Conservation (phyloP, 1,139 yeast species). For the Suhomyces chickasaworum region DNA sequence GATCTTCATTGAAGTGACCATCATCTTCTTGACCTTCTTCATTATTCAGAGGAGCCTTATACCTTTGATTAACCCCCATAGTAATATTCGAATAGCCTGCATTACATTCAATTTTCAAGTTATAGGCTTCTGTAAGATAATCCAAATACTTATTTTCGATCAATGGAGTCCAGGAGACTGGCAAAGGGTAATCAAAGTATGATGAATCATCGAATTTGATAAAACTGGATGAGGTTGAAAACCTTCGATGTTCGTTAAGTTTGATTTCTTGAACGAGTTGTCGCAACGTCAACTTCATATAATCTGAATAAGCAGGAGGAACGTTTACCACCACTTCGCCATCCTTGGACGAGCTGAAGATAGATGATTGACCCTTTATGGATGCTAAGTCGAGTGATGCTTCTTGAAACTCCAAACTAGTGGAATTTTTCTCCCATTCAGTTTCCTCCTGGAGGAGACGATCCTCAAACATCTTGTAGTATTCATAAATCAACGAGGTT, state of each 20-base stretch:
- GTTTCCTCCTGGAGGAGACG: slow-evolving; percentile 23
- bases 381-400: slow-evolving; percentile 1
- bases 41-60: neutral
- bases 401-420: slow-evolving; percentile 1
- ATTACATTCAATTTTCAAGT: slow-evolving; percentile 27
- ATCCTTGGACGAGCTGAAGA: slow-evolving; percentile 19
- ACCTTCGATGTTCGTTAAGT: slow-evolving; percentile 25
- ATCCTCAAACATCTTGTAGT: slow-evolving; percentile 36
- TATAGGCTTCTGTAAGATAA: slow-evolving; percentile 25
- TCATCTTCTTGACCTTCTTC: slow-evolving; percentile 4
- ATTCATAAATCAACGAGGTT: slow-evolving; percentile 34
- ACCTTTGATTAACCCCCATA: slow-evolving; percentile 18
- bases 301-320: slow-evolving; percentile 27
- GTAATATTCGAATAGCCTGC: slow-evolving; percentile 36
- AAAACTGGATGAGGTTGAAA: slow-evolving; percentile 31
- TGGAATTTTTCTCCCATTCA: slow-evolving; percentile 1
- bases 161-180: slow-evolving; percentile 45
- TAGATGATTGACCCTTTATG: slow-evolving; percentile 12
- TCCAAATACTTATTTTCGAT: slow-evolving; percentile 28
- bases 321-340: slow-evolving; percentile 28
- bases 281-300: slow-evolving; percentile 27
- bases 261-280: slow-evolving; percentile 30
- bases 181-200: slow-evolving; percentile 37
- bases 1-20: slow-evolving; percentile 1
- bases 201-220: slow-evolving; percentile 27